Percentiles rank a stretch among this genome's conserved stretches.
phyloP scores from a whole-genome alignment of 805 yeast species.

The Debaryomyces castellii region DNA sequence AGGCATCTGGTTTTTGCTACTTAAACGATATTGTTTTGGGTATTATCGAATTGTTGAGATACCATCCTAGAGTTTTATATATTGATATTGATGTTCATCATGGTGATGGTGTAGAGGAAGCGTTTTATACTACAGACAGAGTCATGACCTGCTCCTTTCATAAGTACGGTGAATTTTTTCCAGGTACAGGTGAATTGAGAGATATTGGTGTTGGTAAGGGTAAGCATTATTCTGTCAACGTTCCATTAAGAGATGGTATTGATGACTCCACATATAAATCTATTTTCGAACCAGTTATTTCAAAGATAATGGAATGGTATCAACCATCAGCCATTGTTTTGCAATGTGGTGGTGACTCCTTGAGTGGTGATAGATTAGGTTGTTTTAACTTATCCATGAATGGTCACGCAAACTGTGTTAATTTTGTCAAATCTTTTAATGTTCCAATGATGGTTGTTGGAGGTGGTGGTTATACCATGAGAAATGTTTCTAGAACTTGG shows the following conservation, averaged over 20 bases:
- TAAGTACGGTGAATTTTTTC: slow-evolving; percentile 95
- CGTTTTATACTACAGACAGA: slow-evolving; percentile 90
- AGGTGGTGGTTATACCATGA: slow-evolving; percentile 98
- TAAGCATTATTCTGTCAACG: slow-evolving; percentile 82
- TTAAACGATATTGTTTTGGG: slow-evolving; percentile 92
- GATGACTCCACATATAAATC: slow-evolving; percentile 87
- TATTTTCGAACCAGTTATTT: slow-evolving; percentile 84
- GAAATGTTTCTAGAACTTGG: slow-evolving; percentile 96
- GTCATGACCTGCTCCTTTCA: slow-evolving; percentile 97
- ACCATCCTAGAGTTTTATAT: slow-evolving; percentile 89
- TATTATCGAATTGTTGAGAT: slow-evolving; percentile 78
- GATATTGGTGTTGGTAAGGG: slow-evolving; percentile 93
- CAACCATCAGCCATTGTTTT: slow-evolving; percentile 96
- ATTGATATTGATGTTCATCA: slow-evolving; percentile 96
- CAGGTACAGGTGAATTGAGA: slow-evolving; percentile 93
- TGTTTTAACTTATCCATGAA: slow-evolving; percentile 90
- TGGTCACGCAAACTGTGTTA: slow-evolving; percentile 96
- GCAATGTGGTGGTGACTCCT: slow-evolving; percentile 98
- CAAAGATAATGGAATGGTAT: slow-evolving; percentile 75
- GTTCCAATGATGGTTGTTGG: slow-evolving; percentile 93
- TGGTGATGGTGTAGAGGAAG: slow-evolving; percentile 99
- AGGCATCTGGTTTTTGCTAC: slow-evolving; percentile 95
- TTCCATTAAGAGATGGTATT: slow-evolving; percentile 93
- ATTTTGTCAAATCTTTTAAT: slow-evolving; percentile 79
- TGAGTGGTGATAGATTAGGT: slow-evolving; percentile 93